Evolutionary conservation across 2,329 filamentous ascomycete species (phyloP), one percentile per base, ranked within the genome.

Genomic region (Blumeria graminis): DNA sequence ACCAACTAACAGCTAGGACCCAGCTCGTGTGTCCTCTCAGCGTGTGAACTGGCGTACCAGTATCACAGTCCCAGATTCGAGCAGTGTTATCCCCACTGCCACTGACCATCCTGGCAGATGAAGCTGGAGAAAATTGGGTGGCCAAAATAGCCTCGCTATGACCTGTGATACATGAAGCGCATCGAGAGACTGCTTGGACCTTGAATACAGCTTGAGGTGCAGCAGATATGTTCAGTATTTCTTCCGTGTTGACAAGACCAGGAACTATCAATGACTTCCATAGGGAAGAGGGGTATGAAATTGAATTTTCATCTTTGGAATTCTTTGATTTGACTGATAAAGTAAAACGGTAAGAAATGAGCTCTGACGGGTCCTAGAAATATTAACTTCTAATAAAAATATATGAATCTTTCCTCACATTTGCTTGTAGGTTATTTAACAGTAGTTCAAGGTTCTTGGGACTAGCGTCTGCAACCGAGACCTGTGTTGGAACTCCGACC

Each of bases 21-120:
- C 89, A 95, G 59, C 84, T 84, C 1, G 82, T 82, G 68, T 96
- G 92, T 0, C 88, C 88, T 63, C 86, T 84, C 53, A 96, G 71
- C 0, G 88, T 96, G 68, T 85, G 78, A 59, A 86, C 77, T 0
- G 89, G 88, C 10, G 88, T 95, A 52, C 89, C 89, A 0, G 88
- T 95, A 64, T 95, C 86, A 53, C 87, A 89, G 65, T 98, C 89
- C 87, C 87, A 95, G 71, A 96, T 82, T 57, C 90, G 74, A 0
- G 89, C 90, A 1, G 89, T 95, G 62, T 84, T 84, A 65, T 98
- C 92, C 51, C 92, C 92, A 59, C 84, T 87, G 0, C 90, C 92
- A 1, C 86, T 94, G 0, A 88, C 89, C 68, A 95, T 76, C 58
- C 82, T 76, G 10, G 80, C 80, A 32, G 85, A 90, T 6, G 77